Evolutionary conservation across 2,329 filamentous ascomycete genomes (phyloP).

Genomic region (Botrytis galanthina): DNA sequence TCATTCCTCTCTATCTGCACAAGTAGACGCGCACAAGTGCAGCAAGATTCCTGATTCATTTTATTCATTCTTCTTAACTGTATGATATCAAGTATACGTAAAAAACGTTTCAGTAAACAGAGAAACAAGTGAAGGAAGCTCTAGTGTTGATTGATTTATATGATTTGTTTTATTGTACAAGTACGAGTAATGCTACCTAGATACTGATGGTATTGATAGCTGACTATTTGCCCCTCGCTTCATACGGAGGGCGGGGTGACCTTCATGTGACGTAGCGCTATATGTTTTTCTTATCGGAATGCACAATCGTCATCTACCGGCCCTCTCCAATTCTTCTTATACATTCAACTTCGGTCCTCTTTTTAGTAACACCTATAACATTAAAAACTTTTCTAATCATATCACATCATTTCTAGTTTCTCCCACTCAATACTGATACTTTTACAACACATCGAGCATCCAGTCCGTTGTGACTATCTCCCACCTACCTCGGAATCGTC

Average conservation of each 20-base stretch:
- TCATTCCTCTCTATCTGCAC: not conserved
- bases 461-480: not conserved
- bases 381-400: not conserved
- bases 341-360: not conserved
- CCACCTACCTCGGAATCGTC: not conserved
- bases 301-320: not conserved
- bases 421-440: not conserved
- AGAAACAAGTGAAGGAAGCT: not conserved
- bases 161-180: not conserved
- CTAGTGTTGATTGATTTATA: not conserved
- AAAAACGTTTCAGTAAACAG: too few relatives aligned
- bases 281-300: not conserved
- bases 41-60: slow-evolving; percentile 6
- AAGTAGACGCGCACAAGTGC: slow-evolving; percentile 11
- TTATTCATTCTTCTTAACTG: too few relatives aligned
- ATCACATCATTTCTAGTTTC: not conserved
- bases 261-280: not conserved
- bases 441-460: not conserved
- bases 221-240: slow-evolving; percentile 14
- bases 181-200: not conserved
- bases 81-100: not conserved
- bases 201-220: not conserved
- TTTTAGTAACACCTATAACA: not conserved
- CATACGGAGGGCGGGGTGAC: not conserved
- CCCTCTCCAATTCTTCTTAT: not conserved